A percentile compares a stretch with the other conserved stretches of the same genome.
Conservation (phyloP, 2,329 filamentous ascomycete species). For the Penicillium corylophilum region DNA sequence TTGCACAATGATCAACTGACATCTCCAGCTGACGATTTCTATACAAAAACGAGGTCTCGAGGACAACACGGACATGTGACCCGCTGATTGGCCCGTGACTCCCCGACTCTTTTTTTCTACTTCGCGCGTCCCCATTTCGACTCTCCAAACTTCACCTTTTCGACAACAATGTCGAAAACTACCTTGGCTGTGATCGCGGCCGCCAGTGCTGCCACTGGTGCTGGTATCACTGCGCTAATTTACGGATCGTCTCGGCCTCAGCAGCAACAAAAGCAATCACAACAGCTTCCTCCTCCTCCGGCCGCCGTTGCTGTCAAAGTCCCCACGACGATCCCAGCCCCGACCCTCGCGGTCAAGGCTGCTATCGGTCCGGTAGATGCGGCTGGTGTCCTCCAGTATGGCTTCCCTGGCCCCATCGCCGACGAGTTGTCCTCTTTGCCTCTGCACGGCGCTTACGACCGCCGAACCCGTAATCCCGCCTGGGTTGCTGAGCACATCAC, state of each 20-base stretch:
- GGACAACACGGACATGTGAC: conserved; percentile 7
- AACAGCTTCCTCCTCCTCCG: conserved; percentile 33
- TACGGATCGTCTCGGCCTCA: conserved; percentile 49
- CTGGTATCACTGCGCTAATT: conserved; percentile 67
- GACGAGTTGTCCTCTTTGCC: conserved; percentile 76
- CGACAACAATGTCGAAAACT: conserved; percentile 69
- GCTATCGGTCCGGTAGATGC: conserved; percentile 62
- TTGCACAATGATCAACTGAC: not conserved
- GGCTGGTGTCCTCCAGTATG: conserved; percentile 75
- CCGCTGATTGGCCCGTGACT: conserved; percentile 28
- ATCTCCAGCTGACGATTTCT: not conserved
- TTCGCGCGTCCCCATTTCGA: not conserved
- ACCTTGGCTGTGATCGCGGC: conserved; percentile 74
- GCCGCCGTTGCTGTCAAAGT: conserved; percentile 28
- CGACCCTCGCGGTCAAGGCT: conserved; percentile 17
- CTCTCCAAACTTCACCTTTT: not conserved
- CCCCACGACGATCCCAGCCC: conserved; percentile 29
- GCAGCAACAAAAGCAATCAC: conserved; percentile 26
- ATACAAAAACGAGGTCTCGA: not conserved
- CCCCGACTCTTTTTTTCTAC: conserved; percentile 10
- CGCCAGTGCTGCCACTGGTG: conserved; percentile 72
- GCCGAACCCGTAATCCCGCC: conserved; percentile 82
- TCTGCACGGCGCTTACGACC: conserved; percentile 85
- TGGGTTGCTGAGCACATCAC: conserved; percentile 99
- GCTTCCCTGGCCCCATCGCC: conserved; percentile 86